phyloP scores from a whole-genome alignment of 2,329 filamentous ascomycete genomes.

The Scedosporium boydii region DNA sequence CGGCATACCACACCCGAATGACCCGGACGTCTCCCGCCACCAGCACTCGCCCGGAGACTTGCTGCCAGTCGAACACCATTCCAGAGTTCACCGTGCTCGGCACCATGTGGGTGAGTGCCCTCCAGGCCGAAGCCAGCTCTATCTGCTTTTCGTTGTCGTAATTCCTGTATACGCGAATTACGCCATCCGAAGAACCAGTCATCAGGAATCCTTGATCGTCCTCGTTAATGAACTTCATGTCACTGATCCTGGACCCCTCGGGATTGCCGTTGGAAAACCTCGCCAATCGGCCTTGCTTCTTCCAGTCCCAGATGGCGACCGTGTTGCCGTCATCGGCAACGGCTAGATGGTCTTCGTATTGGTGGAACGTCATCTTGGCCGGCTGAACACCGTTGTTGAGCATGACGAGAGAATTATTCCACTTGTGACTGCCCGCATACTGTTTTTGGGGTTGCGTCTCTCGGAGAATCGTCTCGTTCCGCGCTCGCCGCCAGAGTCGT shows the following conservation, averaged over 20 bases:
- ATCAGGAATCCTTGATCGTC: constrained; percentile 92
- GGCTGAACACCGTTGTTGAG: constrained; percentile 87
- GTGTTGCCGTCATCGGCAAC: constrained; percentile 90
- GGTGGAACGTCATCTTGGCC: constrained; percentile 89
- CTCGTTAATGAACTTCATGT: constrained; percentile 96
- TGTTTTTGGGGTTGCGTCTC: constrained; percentile 93
- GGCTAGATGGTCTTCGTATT: constrained; percentile 92
- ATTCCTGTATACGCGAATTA: constrained; percentile 85
- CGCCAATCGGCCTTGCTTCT: constrained; percentile 61
- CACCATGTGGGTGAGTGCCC: constrained; percentile 86
- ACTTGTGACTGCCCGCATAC: constrained; percentile 73
- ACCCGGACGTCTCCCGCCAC: constrained; percentile 94
- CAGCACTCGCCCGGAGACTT: constrained; percentile 89
- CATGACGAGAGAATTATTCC: constrained; percentile 75
- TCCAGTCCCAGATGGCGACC: constrained; percentile 90
- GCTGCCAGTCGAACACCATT: constrained; percentile 97
- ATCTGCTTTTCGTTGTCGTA: constrained; percentile 72
- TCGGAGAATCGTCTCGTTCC: constrained; percentile 85
- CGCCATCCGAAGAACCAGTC: constrained; percentile 90
- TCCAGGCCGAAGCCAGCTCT: constrained; percentile 82
- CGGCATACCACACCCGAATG: constrained; percentile 93
- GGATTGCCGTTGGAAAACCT: constrained; percentile 95
- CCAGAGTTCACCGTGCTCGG: constrained; percentile 91
- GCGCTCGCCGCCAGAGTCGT: constrained; percentile 80
- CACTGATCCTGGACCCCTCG: constrained; percentile 80